These are phyloP conservation scores for Cruciata laevipes DNA, from an alignment of 257 asterid genomes.

Conservation along the genomic window DNA sequence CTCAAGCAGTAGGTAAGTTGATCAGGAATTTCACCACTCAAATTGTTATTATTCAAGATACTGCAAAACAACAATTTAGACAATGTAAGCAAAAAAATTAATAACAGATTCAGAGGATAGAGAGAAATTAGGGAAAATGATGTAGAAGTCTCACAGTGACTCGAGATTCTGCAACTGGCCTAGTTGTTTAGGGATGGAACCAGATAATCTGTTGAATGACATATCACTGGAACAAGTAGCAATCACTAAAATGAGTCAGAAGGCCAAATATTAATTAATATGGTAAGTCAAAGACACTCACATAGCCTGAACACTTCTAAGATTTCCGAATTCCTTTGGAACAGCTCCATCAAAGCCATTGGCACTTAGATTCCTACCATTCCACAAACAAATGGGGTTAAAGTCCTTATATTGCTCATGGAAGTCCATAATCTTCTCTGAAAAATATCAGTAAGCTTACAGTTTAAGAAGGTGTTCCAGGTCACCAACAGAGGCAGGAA, in stretches of 20 bases:
- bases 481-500: slow-evolving; percentile 89
- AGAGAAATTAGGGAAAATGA: background rate
- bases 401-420: background rate
- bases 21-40: slow-evolving; percentile 75
- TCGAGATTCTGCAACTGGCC: slow-evolving; percentile 89
- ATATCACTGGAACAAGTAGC: slow-evolving; percentile 44
- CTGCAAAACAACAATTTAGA: slow-evolving; percentile 33
- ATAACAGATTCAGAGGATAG: background rate
- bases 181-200: slow-evolving; percentile 64
- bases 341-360: slow-evolving; percentile 59
- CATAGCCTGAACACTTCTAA: slow-evolving; percentile 75
- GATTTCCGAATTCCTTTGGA: slow-evolving; percentile 76
- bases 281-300: slow-evolving; percentile 28
- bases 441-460: slow-evolving; percentile 32
- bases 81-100: background rate
- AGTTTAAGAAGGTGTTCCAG: slow-evolving; percentile 91
- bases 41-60: slow-evolving; percentile 51
- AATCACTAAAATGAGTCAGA: background rate
- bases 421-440: background rate
- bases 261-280: background rate
- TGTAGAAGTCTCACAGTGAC: slow-evolving; percentile 43
- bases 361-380: slow-evolving; percentile 68
- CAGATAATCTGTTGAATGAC: slow-evolving; percentile 66
- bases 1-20: slow-evolving; percentile 75
- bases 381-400: background rate